phyloP scores from a whole-genome alignment of 2,329 filamentous ascomycete genomes.

The Whalleya microplaca region DNA sequence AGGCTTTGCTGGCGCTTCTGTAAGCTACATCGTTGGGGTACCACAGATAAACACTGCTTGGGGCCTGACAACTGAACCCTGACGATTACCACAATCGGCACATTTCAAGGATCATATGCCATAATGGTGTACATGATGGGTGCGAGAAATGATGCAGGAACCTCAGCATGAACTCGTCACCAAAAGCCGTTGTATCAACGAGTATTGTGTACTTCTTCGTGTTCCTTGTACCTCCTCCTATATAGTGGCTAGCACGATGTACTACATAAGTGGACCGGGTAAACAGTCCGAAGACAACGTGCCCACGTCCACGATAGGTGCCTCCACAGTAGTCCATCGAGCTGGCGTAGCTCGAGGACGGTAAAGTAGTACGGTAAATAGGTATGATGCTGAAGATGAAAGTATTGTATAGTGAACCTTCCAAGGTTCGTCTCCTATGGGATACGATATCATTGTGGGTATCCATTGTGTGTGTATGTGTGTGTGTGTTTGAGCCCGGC shows the following conservation, averaged over 20 bases:
- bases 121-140: too few relatives aligned
- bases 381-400: conserved; percentile 7
- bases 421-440: conserved; percentile 3
- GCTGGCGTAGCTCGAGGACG: conserved; percentile 4
- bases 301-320: conserved; percentile 16
- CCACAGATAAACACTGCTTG: background rate
- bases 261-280: background rate
- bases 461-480: background rate
- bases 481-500: too few relatives aligned
- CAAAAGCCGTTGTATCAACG: background rate
- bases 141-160: too few relatives aligned
- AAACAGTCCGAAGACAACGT: conserved; percentile 1
- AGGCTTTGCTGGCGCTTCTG: background rate
- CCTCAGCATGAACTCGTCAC: background rate
- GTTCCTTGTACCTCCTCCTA: conserved; percentile 15
- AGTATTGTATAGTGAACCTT: conserved; percentile 6
- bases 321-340: conserved; percentile 10
- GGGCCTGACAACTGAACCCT: background rate
- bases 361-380: conserved; percentile 11
- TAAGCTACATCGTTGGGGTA: background rate
- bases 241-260: conserved; percentile 4
- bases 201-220: conserved; percentile 10
- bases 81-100: background rate
- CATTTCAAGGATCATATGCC: background rate
- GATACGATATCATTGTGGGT: conserved; percentile 1